Evolutionary conservation across 768 basidiomycete species (phyloP).

Genomic region (Amanita molliuscula): DNA sequence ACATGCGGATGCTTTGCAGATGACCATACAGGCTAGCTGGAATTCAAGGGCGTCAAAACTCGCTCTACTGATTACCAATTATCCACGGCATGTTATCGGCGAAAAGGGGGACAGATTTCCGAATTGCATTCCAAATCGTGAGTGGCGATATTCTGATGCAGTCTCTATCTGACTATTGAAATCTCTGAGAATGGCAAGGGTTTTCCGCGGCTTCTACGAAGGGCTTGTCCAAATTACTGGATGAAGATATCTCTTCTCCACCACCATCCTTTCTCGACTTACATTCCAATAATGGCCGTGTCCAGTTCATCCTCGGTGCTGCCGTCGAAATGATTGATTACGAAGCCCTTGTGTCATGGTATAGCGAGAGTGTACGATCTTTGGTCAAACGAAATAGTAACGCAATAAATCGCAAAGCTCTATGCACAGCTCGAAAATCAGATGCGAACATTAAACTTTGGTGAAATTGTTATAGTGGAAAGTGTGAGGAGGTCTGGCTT

Average conservation of each 20-base stretch:
- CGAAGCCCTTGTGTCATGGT: constrained; percentile 14
- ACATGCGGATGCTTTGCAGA: constrained; percentile 42
- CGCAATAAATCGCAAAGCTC: not conserved
- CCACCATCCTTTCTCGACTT: not conserved
- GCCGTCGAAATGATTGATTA: constrained; percentile 19
- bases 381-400: constrained; percentile 16
- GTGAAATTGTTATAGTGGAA: constrained; percentile 9
- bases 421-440: constrained; percentile 11
- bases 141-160: not conserved
- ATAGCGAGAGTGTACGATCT: constrained; percentile 15
- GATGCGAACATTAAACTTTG: constrained; percentile 17
- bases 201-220: not conserved
- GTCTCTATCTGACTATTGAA: too few species aligned
- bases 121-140: constrained; percentile 1
- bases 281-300: constrained; percentile 12
- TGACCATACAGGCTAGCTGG: constrained; percentile 39
- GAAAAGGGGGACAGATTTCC: constrained; percentile 37
- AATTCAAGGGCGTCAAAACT: constrained; percentile 38
- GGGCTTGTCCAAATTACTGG: not conserved
- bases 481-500: not conserved
- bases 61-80: constrained; percentile 45
- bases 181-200: too few species aligned
- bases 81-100: constrained; percentile 50
- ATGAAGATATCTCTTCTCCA: not conserved
- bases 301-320: constrained; percentile 20